These are phyloP conservation scores for Anastatica hierochuntica DNA, from an alignment of 345 rosid species.

Conservation along the genomic window DNA sequence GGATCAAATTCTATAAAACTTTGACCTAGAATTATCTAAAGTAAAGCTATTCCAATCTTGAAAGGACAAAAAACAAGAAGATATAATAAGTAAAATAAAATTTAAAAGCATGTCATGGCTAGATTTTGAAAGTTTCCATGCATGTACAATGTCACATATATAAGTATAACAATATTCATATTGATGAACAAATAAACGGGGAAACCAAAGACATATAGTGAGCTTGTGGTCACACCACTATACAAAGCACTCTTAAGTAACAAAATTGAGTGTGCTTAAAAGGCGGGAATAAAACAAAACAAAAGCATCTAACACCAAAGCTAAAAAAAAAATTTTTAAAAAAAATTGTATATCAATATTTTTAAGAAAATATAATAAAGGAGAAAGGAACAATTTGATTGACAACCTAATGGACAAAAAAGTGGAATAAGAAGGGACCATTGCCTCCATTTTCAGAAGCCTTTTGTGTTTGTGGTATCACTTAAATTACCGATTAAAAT, in stretches of 20 bases:
- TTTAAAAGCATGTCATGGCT: conserved; percentile 19
- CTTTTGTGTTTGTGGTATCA: conserved; percentile 11
- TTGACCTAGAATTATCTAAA: conserved; percentile 14
- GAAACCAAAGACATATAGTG: conserved; percentile 21
- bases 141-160: conserved; percentile 1
- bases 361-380: conserved; percentile 3
- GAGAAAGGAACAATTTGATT: conserved; percentile 18
- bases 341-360: not conserved
- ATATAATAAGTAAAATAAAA: conserved; percentile 7
- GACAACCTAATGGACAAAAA: too few species aligned
- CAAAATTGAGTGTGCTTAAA: conserved; percentile 23
- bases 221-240: conserved; percentile 29
- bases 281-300: conserved; percentile 22
- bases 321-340: not conserved
- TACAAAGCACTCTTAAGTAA: conserved; percentile 24
- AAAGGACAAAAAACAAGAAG: conserved; percentile 18
- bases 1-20: not conserved
- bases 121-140: conserved; percentile 25
- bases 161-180: not conserved
- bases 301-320: conserved; percentile 24
- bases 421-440: conserved; percentile 20
- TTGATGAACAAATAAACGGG: conserved; percentile 6
- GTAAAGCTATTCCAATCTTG: conserved; percentile 22
- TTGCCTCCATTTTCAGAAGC: conserved; percentile 10
- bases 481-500: too few species aligned